A percentile compares a stretch with the other conserved stretches of the same genome.
These are phyloP conservation scores for Kazachstania sp. DNA, from an alignment of 1,139 yeast genomes.

Conservation along the genomic window DNA sequence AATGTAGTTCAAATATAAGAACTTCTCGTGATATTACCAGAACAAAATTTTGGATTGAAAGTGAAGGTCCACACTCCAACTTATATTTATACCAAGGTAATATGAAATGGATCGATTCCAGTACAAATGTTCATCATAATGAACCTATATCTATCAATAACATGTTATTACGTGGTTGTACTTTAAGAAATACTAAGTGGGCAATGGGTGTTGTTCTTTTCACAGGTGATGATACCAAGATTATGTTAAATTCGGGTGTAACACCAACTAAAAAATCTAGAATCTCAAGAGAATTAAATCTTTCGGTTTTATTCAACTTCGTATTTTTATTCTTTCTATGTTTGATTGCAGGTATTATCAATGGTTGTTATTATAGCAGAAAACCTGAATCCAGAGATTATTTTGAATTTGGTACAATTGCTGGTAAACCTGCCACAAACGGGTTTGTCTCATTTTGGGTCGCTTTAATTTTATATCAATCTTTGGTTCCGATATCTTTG, in stretches of 20 bases:
- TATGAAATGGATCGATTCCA: constrained; percentile 34
- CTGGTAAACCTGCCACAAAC: constrained; percentile 52
- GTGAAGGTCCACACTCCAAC: constrained; percentile 83
- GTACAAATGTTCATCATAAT: constrained; percentile 36
- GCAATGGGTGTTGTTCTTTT: constrained; percentile 80
- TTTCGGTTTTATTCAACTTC: constrained; percentile 75
- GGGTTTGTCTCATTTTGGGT: constrained; percentile 87
- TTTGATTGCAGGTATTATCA: constrained; percentile 71
- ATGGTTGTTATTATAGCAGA: constrained; percentile 63
- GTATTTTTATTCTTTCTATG: constrained; percentile 65
- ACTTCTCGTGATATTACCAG: constrained; percentile 67
- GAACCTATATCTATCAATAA: constrained; percentile 80
- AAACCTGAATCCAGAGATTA: constrained; percentile 48
- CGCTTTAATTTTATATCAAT: constrained; percentile 78
- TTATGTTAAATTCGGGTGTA: constrained; percentile 85
- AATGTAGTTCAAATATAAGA: constrained; percentile 55
- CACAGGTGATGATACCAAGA: constrained; percentile 87
- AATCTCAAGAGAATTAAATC: constrained; percentile 74
- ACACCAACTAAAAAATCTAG: constrained; percentile 87
- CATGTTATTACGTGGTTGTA: constrained; percentile 77
- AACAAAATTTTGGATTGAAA: constrained; percentile 73
- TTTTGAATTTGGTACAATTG: constrained; percentile 65
- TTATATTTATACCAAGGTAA: constrained; percentile 75
- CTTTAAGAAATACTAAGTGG: constrained; percentile 89
- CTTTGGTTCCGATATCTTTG: constrained; percentile 89